phyloP scores from a whole-genome alignment of 1,284 basidiomycete genomes.

The Trametes hirsuta region DNA sequence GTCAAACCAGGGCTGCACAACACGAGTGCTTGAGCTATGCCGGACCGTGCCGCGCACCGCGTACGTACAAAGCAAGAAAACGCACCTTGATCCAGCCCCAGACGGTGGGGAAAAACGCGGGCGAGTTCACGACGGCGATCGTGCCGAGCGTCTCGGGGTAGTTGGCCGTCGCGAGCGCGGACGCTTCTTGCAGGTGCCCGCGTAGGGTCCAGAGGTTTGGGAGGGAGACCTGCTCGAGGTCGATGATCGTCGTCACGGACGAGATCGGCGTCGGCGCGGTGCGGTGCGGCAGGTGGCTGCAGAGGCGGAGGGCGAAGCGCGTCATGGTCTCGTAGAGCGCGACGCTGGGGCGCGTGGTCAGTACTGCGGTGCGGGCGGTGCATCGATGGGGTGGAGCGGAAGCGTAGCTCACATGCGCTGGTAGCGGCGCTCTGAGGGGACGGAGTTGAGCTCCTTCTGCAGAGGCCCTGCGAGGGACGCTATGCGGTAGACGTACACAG shows the following conservation, averaged over 20 bases:
- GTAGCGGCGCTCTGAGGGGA: conserved; percentile 57
- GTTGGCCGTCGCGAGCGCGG: conserved; percentile 72
- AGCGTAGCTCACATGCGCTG: conserved; percentile 64
- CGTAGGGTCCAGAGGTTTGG: conserved; percentile 69
- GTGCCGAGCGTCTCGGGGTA: conserved; percentile 76
- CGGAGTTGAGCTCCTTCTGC: conserved; percentile 61
- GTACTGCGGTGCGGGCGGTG: neutral
- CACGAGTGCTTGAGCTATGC: neutral
- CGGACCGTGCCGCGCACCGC: neutral
- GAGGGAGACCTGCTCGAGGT: conserved; percentile 64
- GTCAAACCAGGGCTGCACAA: conserved; percentile 69
- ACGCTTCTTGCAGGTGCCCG: conserved; percentile 72
- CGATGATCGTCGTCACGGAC: conserved; percentile 73
- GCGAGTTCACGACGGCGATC: conserved; percentile 73
- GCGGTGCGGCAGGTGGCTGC: conserved; percentile 62
- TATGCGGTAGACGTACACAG: conserved; percentile 74
- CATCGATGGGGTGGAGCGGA: conserved; percentile 7
- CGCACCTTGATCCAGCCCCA: conserved; percentile 80
- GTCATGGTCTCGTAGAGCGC: conserved; percentile 69
- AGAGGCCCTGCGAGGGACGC: conserved; percentile 54
- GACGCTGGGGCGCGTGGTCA: conserved; percentile 38
- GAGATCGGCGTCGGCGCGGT: conserved; percentile 59
- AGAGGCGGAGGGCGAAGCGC: conserved; percentile 66
- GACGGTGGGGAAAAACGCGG: conserved; percentile 74
- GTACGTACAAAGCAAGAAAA: neutral